Evolutionary conservation across 192 early-diverging fungal genomes (phyloP).

Genomic region (Gaertneriomyces semiglobifer): DNA sequence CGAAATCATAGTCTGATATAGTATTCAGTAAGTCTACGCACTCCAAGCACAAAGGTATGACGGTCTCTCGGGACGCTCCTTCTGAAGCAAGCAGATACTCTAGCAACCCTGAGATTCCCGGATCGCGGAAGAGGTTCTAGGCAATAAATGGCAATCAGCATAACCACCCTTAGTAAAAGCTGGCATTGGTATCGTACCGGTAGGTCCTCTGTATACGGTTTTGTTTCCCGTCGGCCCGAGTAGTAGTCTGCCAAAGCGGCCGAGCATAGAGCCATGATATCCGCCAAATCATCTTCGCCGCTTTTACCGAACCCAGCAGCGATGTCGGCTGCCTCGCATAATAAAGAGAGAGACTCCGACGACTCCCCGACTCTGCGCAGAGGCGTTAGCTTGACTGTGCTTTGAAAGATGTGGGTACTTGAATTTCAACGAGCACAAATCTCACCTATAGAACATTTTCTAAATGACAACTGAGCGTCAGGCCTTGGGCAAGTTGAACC

Average conservation of each 20-base stretch:
- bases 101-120: constrained; percentile 6
- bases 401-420: no score
- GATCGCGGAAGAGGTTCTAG: constrained; percentile 14
- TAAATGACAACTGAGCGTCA: no score
- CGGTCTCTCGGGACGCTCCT: constrained; percentile 3
- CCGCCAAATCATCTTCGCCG: background rate
- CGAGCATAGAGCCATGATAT: constrained; percentile 9
- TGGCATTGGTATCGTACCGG: background rate
- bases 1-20: background rate
- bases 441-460: no score
- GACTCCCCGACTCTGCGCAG: no score
- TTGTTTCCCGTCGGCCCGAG: background rate
- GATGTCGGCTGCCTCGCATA: constrained; percentile 11
- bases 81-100: constrained; percentile 10
- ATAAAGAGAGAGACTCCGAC: background rate
- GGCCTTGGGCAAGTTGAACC: no score
- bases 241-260: constrained; percentile 13
- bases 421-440: no score
- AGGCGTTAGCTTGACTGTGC: no score
- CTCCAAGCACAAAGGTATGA: constrained; percentile 14
- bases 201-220: constrained; percentile 10
- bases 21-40: constrained; percentile 7
- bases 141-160: background rate
- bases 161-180: background rate
- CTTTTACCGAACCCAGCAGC: background rate